phyloP scores from a whole-genome alignment of 1,139 yeast species.

The Candida pseudocylindracea region DNA sequence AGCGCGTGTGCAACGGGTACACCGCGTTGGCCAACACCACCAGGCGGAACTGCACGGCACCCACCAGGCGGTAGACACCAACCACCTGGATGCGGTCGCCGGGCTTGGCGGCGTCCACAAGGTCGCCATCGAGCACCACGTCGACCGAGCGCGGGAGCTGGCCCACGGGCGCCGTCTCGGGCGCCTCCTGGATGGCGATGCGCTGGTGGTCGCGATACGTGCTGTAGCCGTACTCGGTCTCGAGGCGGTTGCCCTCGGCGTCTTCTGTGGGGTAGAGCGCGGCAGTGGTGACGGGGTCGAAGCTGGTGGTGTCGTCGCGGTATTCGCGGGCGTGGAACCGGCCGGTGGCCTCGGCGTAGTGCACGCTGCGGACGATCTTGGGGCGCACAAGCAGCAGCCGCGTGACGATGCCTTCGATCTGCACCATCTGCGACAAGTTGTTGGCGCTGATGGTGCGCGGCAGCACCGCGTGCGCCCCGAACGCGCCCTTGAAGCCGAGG shows the following conservation, averaged over 20 bases:
- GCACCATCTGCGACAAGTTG: slow-evolving; percentile 60
- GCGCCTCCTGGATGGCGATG: slow-evolving; percentile 90
- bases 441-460: slow-evolving; percentile 73
- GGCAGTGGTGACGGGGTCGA: slow-evolving; percentile 66
- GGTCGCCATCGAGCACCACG: slow-evolving; percentile 77
- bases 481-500: slow-evolving; percentile 74
- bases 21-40: slow-evolving; percentile 74
- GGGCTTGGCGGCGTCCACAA: slow-evolving; percentile 82
- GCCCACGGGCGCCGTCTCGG: slow-evolving; percentile 96
- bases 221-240: slow-evolving; percentile 84
- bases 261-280: slow-evolving; percentile 91
- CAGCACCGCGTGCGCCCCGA: slow-evolving; percentile 71
- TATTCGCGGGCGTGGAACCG: slow-evolving; percentile 82
- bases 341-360: slow-evolving; percentile 71
- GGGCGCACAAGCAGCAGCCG: slow-evolving; percentile 87
- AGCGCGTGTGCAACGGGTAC: slow-evolving; percentile 71
- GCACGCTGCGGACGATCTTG: slow-evolving; percentile 78
- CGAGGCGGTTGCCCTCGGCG: slow-evolving; percentile 66
- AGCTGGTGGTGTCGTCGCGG: slow-evolving; percentile 80
- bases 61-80: slow-evolving; percentile 84
- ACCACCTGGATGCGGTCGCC: slow-evolving; percentile 93
- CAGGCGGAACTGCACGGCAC: slow-evolving; percentile 64
- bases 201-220: slow-evolving; percentile 91
- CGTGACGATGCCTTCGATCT: slow-evolving; percentile 91
- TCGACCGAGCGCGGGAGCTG: slow-evolving; percentile 89